Evolutionary conservation across 148 eudicot species (phyloP).

Genomic region (Fagopyrum tataricum): DNA sequence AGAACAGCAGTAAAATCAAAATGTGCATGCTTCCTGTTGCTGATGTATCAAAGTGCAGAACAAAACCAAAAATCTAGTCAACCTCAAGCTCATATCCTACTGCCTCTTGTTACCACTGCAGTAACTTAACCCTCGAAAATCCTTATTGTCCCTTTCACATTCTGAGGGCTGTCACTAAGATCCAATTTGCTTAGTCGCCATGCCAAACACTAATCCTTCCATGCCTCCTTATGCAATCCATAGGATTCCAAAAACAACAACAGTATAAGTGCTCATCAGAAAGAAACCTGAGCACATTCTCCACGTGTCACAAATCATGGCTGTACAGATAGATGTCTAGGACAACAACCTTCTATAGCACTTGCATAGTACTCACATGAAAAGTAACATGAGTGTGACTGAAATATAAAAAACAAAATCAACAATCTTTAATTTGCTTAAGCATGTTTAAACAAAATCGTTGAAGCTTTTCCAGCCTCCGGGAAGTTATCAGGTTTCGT

Average conservation of each 20-base stretch:
- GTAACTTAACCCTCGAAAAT: not conserved
- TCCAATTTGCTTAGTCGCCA: not conserved
- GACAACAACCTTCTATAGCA: not conserved
- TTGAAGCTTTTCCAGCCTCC: not conserved
- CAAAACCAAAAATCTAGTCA: constrained; percentile 1
- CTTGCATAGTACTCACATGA: not conserved
- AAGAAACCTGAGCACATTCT: not conserved
- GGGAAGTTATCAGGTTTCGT: not conserved
- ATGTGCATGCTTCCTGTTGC: not conserved
- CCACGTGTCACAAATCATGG: not conserved
- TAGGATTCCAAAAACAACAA: not conserved
- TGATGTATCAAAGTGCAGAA: not conserved
- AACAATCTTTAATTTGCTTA: not conserved
- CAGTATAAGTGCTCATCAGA: not conserved
- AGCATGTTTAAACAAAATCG: not conserved
- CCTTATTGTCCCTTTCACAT: not conserved
- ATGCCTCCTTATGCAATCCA: not conserved
- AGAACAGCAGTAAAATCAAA: not conserved
- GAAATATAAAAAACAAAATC: not conserved
- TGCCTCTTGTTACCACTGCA: not conserved
- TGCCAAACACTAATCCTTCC: not conserved
- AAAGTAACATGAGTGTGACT: not conserved
- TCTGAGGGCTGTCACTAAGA: not conserved
- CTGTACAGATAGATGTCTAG: not conserved
- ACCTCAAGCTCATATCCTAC: not conserved